Evolutionary conservation across 306 rosid genomes (phyloP).

Genomic region (Phaseolus lunatus): DNA sequence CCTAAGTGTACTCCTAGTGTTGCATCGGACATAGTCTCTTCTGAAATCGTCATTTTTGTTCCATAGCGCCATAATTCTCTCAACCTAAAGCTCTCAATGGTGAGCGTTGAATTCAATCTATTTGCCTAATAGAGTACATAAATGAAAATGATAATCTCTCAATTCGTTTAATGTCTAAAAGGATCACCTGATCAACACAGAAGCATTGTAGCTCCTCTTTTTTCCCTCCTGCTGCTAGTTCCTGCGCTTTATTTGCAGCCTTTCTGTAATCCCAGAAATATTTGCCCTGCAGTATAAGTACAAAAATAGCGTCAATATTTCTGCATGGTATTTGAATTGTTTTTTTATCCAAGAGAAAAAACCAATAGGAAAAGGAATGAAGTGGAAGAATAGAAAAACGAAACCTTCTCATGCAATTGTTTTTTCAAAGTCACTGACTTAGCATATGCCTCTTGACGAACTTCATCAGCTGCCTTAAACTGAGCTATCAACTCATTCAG

Average conservation of each 20-base stretch:
- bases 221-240: constrained; percentile 60
- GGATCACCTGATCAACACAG: constrained; percentile 72
- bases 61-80: constrained; percentile 70
- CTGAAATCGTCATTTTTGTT: constrained; percentile 72
- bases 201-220: constrained; percentile 65
- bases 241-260: constrained; percentile 55
- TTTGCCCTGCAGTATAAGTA: constrained; percentile 62
- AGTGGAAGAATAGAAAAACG: constrained; percentile 25
- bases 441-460: constrained; percentile 79
- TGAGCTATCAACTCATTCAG: constrained; percentile 54
- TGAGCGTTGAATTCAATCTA: constrained; percentile 42
- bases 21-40: constrained; percentile 69
- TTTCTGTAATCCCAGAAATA: constrained; percentile 68
- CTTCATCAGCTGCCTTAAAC: constrained; percentile 69
- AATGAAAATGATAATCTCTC: constrained; percentile 28
- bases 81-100: constrained; percentile 59
- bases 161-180: constrained; percentile 26
- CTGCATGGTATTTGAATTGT: constrained; percentile 17
- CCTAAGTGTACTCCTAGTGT: constrained; percentile 82
- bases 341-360: constrained; percentile 8
- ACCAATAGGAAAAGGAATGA: neutral
- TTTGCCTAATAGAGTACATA: constrained; percentile 14
- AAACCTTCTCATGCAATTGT: constrained; percentile 72
- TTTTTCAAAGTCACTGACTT: constrained; percentile 66
- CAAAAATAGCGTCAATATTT: constrained; percentile 42